phyloP scores from a whole-genome alignment of 129 eudicot genomes.

The Silybum marianum region DNA sequence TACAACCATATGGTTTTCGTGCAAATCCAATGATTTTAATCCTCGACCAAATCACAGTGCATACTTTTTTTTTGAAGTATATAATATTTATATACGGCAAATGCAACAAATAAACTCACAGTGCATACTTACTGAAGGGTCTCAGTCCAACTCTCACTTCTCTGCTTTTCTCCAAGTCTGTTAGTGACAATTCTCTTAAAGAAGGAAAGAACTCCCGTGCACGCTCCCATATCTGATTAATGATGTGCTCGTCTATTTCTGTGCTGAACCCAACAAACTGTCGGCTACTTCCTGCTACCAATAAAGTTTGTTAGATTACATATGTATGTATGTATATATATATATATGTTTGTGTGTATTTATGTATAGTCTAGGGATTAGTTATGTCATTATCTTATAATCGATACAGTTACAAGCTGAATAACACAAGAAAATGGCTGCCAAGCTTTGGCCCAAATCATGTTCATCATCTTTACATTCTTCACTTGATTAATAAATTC shows the following conservation, averaged over 20 bases:
- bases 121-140: conserved; percentile 86
- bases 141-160: conserved; percentile 89
- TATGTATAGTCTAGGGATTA: not conserved
- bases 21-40: not conserved
- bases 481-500: not conserved
- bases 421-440: not conserved
- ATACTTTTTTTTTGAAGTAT: too few species aligned
- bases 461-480: not conserved
- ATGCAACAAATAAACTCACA: too few species aligned
- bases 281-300: conserved; percentile 93
- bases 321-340: not conserved
- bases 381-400: not conserved
- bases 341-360: not conserved
- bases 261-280: conserved; percentile 88
- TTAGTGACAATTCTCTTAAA: conserved; percentile 51
- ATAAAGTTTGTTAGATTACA: not conserved
- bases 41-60: not conserved
- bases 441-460: not conserved
- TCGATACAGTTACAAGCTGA: not conserved
- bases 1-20: not conserved
- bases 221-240: conserved; percentile 77
- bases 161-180: conserved; percentile 46
- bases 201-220: conserved; percentile 80
- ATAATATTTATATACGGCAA: too few species aligned
- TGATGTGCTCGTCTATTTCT: conserved; percentile 60